Conservation (phyloP, 331 rosid species). For the Erythrophleum ivorense region DNA sequence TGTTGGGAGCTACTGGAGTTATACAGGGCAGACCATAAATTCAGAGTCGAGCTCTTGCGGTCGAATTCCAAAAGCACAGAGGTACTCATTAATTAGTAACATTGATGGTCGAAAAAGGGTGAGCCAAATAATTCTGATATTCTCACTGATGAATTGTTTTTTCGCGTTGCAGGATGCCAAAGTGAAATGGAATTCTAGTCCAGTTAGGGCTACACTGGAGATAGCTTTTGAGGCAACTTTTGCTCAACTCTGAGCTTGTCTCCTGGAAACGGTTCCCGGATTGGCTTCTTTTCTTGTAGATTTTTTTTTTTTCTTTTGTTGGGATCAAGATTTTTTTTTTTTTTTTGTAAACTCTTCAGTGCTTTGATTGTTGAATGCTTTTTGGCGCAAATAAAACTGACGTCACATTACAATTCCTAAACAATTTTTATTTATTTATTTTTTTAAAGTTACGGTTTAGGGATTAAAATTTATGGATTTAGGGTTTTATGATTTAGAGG, state of each 20-base stretch:
- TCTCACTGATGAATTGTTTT: neutral
- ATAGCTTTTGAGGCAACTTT: constrained; percentile 45
- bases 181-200: constrained; percentile 38
- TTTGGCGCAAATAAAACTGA: neutral
- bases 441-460: no score
- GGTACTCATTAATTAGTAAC: constrained; percentile 13
- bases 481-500: no score
- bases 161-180: constrained; percentile 49
- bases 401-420: no score
- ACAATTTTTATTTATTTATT: no score
- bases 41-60: constrained; percentile 41
- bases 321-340: neutral
- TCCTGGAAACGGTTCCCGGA: neutral
- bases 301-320: neutral
- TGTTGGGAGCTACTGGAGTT: constrained; percentile 87
- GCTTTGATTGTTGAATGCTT: neutral
- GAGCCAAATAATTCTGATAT: neutral
- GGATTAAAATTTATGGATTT: no score
- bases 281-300: neutral
- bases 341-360: neutral
- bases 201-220: constrained; percentile 52
- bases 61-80: constrained; percentile 24
- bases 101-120: neutral
- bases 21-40: constrained; percentile 52
- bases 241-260: constrained; percentile 43